Conservation (phyloP, 306 rosid genomes). For the Cicer pinnatifidum region DNA sequence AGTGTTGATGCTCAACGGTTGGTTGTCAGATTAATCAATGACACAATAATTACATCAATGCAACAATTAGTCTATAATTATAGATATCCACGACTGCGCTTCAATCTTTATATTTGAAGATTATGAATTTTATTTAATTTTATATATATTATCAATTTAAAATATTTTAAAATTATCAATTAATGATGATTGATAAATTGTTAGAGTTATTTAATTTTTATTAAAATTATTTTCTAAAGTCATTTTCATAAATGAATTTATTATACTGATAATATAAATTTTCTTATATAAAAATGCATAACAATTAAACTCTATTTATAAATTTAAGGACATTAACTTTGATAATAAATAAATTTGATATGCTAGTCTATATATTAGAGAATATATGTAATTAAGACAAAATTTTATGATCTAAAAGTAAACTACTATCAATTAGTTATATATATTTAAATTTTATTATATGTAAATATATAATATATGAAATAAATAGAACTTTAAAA, state of each 20-base stretch:
- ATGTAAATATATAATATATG: too few relatives aligned
- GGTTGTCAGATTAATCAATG: neutral
- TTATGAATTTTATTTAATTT: neutral
- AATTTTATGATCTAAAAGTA: neutral
- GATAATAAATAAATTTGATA: neutral
- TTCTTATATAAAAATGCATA: too few relatives aligned
- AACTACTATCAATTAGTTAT: neutral
- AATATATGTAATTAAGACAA: neutral
- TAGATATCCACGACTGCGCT: neutral
- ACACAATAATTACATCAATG: neutral
- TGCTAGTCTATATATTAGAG: neutral
- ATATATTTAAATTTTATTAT: neutral
- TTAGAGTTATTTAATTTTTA: too few relatives aligned
- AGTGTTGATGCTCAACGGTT: neutral
- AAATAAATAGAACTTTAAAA: too few relatives aligned
- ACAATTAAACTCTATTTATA: too few relatives aligned
- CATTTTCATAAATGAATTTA: too few relatives aligned
- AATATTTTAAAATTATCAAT: too few relatives aligned
- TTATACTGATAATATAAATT: too few relatives aligned
- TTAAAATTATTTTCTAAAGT: too few relatives aligned
- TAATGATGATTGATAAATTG: too few relatives aligned
- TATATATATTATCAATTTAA: too few relatives aligned
- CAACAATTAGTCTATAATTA: neutral
- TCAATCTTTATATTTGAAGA: neutral
- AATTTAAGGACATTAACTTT: neutral